Percentiles rank a stretch among this genome's conserved stretches.
phyloP scores from a whole-genome alignment of 306 rosid species.

The Glycine tomentella region DNA sequence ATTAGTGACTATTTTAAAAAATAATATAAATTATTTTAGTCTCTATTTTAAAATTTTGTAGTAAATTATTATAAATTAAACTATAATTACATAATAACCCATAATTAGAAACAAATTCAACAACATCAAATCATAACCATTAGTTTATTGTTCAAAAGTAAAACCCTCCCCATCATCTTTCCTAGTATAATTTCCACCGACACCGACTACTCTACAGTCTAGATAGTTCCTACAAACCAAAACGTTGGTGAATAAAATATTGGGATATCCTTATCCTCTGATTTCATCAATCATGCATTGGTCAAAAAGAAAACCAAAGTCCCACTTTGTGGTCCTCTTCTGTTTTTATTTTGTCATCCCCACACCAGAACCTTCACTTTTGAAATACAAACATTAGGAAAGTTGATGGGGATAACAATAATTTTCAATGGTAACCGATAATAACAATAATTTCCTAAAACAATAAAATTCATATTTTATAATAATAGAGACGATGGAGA shows the following conservation, averaged over 20 bases:
- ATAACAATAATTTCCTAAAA: not conserved
- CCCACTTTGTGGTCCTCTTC: not conserved
- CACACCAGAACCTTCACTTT: not conserved
- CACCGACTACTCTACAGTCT: slow-evolving; percentile 25
- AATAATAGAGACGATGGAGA: not conserved
- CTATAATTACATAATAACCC: not conserved
- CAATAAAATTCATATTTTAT: not conserved
- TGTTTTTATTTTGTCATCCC: not conserved
- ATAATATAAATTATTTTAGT: too few relatives aligned
- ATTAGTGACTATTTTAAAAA: too few relatives aligned
- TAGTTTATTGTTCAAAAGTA: not conserved
- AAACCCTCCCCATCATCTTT: not conserved
- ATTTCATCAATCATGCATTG: not conserved
- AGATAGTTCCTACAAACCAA: not conserved
- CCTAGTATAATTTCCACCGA: slow-evolving; percentile 15
- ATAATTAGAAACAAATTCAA: not conserved
- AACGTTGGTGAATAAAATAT: slow-evolving; percentile 26
- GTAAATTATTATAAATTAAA: not conserved
- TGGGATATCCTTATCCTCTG: slow-evolving; percentile 10
- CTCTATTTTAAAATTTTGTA: too few relatives aligned
- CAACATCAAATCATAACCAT: not conserved
- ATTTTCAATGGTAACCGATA: not conserved
- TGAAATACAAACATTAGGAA: not conserved
- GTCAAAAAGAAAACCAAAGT: slow-evolving; percentile 1
- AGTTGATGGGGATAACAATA: too few relatives aligned